These are phyloP conservation scores for Deinandra increscens DNA, from an alignment of 129 eudicot genomes.

Conservation along the genomic window DNA sequence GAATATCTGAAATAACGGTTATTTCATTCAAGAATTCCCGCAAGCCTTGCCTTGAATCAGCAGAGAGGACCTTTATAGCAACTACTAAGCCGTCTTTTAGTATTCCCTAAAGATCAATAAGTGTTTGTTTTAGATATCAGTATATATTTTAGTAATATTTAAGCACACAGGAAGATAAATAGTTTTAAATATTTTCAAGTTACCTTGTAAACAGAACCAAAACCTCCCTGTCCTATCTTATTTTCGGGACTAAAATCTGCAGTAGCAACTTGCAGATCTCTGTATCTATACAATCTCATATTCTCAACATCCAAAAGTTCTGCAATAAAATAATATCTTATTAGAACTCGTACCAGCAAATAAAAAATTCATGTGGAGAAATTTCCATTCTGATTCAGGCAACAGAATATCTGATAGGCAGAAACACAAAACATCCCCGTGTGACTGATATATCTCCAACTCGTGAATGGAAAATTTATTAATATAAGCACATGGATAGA, in stretches of 20 bases:
- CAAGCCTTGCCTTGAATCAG: conserved; percentile 77
- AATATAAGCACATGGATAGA: background rate
- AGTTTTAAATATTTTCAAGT: background rate
- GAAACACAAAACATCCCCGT: background rate
- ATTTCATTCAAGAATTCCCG: conserved; percentile 74
- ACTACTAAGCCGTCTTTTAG: conserved; percentile 62
- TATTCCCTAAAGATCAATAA: conserved; percentile 48
- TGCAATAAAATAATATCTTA: conserved; percentile 33
- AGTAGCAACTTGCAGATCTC: conserved; percentile 62
- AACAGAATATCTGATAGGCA: background rate
- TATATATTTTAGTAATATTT: conserved; percentile 13
- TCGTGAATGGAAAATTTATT: background rate
- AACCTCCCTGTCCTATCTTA: conserved; percentile 91
- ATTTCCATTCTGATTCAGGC: background rate
- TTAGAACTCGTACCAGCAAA: conserved; percentile 4
- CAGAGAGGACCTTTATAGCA: conserved; percentile 81
- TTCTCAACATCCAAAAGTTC: conserved; percentile 57
- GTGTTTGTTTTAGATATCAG: conserved; percentile 4
- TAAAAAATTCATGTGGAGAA: background rate
- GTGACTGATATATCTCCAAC: background rate
- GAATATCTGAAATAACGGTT: conserved; percentile 54
- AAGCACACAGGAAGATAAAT: background rate
- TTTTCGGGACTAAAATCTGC: conserved; percentile 50
- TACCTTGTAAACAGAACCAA: conserved; percentile 93
- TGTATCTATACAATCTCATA: conserved; percentile 51